Base-by-base conservation (phyloP, 495 filamentous ascomycete genomes). In the Penicillium salamii region DNA sequence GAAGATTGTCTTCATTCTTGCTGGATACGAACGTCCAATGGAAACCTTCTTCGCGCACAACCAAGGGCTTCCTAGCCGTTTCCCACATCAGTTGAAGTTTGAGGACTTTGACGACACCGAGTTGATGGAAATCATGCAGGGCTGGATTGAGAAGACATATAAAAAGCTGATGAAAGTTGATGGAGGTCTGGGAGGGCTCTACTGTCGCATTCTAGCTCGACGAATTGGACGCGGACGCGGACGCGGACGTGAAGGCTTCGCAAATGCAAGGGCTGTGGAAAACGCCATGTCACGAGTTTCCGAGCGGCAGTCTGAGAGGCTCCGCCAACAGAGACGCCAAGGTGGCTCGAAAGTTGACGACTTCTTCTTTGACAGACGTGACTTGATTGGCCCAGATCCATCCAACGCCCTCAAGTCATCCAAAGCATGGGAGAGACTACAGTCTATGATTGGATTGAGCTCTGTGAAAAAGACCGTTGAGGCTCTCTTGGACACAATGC, bases 11-110 rank as follows among this genome's bases (percentile, higher is more conserved):
- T 85, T 95, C 48, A 78, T 95, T 12, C 72, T 91, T 4, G 88
- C 88, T 0, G 88, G 89, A 1, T 92, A 92, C 66, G 78, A 78
- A 43, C 82, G 82, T 46, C 70, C 86, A 46, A 95, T 95, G 88
- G 87, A 92, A 61, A 74, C 72, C 8, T 89, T 95, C 66, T 90
- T 88, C 43, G 78, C 76, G 1, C 87, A 91, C 52, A 92, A 91
- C 47, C 86, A 84, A 1, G 88, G 89, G 1, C 63, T 93, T 7
- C 69, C 79, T 0, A 90, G 87, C 53, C 83, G 89, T 0, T 79
- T 93, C 47, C 89, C 88, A 0, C 67, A 82, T 32, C 62, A 72
- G 14, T 56, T 92, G 18, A 69, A 78, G 18, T 92, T 92, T 52
- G 60, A 78, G 0, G 89, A 92, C 50, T 91, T 89, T 53, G 64